Evolutionary conservation across 179 eudicot species (phyloP).

Genomic region (Carnegiea gigantea): DNA sequence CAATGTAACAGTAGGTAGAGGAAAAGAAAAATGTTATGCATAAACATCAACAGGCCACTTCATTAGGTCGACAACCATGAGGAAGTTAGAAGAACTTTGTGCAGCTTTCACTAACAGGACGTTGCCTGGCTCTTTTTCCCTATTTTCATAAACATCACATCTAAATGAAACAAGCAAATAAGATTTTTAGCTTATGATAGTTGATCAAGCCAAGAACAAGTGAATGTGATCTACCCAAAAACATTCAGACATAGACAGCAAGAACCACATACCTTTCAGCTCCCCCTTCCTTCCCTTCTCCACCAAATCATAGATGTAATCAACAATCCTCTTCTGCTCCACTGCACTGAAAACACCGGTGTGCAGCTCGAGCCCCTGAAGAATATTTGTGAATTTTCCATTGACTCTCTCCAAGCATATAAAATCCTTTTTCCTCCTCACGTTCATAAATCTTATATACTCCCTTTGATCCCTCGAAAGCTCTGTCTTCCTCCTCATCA

Average conservation of each 20-base stretch:
- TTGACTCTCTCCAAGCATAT: slow-evolving; percentile 67
- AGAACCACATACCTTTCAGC: slow-evolving; percentile 64
- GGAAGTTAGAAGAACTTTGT: too few species aligned
- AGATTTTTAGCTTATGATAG: not conserved
- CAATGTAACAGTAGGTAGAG: too few species aligned
- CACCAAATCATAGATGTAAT: slow-evolving; percentile 50
- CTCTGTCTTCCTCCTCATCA: slow-evolving; percentile 39
- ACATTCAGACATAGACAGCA: not conserved
- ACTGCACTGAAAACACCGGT: slow-evolving; percentile 83
- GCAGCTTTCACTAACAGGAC: not conserved
- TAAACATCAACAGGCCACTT: not conserved
- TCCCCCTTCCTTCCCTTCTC: slow-evolving; percentile 72
- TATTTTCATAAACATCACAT: not conserved
- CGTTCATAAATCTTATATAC: slow-evolving; percentile 56
- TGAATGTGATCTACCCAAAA: not conserved
- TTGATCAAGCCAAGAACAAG: not conserved
- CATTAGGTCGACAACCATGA: not conserved
- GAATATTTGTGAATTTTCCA: slow-evolving; percentile 64
- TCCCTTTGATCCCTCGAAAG: slow-evolving; percentile 73
- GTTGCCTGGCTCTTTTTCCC: not conserved
- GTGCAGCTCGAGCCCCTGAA: slow-evolving; percentile 92
- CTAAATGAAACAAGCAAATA: not conserved
- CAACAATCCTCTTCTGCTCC: slow-evolving; percentile 84
- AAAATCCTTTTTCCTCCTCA: slow-evolving; percentile 76
- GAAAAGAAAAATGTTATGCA: not conserved